Evolutionary conservation across 2,329 filamentous ascomycete species (phyloP), one percentile per base, ranked within the genome.

Genomic region (Paramyrothecium roridum): DNA sequence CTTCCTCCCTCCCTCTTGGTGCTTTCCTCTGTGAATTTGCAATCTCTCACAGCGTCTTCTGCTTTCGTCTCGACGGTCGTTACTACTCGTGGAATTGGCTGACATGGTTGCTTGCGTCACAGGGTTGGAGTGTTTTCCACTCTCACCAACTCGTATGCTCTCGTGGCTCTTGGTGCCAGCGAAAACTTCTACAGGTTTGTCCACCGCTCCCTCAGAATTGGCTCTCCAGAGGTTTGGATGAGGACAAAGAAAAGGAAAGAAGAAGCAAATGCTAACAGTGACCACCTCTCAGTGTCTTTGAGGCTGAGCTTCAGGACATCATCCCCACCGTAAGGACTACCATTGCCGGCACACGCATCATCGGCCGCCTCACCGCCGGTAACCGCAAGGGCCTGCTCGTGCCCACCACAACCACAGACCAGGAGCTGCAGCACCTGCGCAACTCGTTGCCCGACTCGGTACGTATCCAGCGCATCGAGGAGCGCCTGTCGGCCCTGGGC

Each of bases 381-480:
- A 99, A 99, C 84, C 90, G 91, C 72, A 96, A 96, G 74, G 95
- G 95, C 66, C 90, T 99, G 60, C 87, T 99, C 60, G 93, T 99
- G 55, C 95, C 95, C 58, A 98, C 93, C 54, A 91, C 88, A 57
- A 98, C 95, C 59, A 96, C 93, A 65, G 95, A 99, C 77, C 95
- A 99, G 80, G 95, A 99, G 80, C 84, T 99, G 61, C 93, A 97
- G 77, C 95, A 99, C 76, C 82, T 99, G 66, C 89, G 95, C 67
- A 98, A 99, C 76, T 92, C 89, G 56, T 86, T 99, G 63, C 95
- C 95, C 43, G 93, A 98, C 72, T 78, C 80, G 56, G 90, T 99
- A 61, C 92, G 93, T 76, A 96, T 99, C 68, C 93, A 97, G 79
- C 87, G 95, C 63, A 96, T 99, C 78, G 95, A 99, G 80, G 95